Percentiles rank a stretch among this genome's conserved stretches.
Evolutionary conservation across 192 early-diverging fungal genomes (phyloP).

Genomic region (Backusella circina): DNA sequence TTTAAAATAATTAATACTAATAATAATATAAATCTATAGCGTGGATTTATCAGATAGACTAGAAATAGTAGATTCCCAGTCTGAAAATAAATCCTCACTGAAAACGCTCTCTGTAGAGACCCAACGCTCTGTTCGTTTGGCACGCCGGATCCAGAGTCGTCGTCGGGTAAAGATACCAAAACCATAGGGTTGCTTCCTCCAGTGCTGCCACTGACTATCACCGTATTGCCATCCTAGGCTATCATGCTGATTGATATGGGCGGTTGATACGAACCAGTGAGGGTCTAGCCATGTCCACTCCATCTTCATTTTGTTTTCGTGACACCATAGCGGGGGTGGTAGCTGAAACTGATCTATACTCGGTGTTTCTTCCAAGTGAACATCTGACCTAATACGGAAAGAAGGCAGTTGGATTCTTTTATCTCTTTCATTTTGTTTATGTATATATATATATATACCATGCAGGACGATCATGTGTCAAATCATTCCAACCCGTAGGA

Average conservation of each 20-base stretch:
- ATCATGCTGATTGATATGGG: neutral
- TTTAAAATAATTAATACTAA: neutral
- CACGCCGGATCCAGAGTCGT: neutral
- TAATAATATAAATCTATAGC: neutral
- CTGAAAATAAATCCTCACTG: neutral
- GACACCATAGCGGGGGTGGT: neutral
- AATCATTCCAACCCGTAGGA: slow-evolving; percentile 1
- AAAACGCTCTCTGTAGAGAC: neutral
- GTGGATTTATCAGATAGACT: neutral
- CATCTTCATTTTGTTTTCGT: neutral
- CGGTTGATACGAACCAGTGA: neutral
- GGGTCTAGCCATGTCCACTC: neutral
- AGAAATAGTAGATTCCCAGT: neutral
- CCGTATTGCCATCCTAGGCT: neutral
- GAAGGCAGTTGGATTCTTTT: neutral
- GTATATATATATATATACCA: neutral
- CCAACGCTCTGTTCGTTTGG: neutral
- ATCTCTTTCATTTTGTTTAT: neutral
- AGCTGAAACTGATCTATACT: neutral
- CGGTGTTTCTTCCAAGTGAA: neutral
- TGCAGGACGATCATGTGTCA: slow-evolving; percentile 4
- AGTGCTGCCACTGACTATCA: neutral
- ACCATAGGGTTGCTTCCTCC: neutral
- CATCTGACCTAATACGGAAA: neutral
- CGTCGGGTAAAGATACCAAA: neutral